Evolutionary conservation across 768 basidiomycete genomes (phyloP).

Genomic region (Dendrothele bispora): DNA sequence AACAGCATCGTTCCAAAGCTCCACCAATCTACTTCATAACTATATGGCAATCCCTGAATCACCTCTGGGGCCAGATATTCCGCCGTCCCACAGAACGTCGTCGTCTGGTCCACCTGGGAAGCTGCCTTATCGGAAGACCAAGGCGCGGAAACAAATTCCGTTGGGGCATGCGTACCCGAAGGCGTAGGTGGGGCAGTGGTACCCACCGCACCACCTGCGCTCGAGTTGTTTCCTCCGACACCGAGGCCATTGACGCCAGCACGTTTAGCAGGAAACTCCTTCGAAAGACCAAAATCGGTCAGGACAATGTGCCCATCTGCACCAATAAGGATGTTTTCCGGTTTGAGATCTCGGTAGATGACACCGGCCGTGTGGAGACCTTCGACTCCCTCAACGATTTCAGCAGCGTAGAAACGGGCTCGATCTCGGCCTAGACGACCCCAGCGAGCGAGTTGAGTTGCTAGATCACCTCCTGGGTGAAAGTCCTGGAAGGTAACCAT

Average conservation of each 20-base stretch:
- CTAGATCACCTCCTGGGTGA: constrained; percentile 94
- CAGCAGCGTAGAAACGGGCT: constrained; percentile 95
- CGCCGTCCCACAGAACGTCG: constrained; percentile 93
- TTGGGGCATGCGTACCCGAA: too few relatives aligned
- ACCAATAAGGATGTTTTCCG: constrained; percentile 95
- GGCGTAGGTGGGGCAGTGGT: too few relatives aligned
- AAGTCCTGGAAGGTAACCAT: constrained; percentile 64
- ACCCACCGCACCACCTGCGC: too few relatives aligned
- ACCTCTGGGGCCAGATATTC: constrained; percentile 98
- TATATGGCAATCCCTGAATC: constrained; percentile 86
- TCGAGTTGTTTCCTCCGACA: too few relatives aligned
- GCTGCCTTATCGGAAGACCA: not conserved
- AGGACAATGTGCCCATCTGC: constrained; percentile 94
- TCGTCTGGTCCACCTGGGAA: constrained; percentile 65
- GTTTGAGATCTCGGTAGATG: constrained; percentile 97
- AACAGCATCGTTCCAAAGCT: constrained; percentile 96
- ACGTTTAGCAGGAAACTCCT: constrained; percentile 90
- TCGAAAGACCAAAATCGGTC: constrained; percentile 95
- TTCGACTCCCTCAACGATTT: constrained; percentile 96
- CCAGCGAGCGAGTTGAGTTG: constrained; percentile 96
- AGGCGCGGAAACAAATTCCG: constrained; percentile 61
- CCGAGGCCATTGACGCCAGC: too few relatives aligned
- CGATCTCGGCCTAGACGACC: constrained; percentile 91
- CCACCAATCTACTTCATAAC: constrained; percentile 98
- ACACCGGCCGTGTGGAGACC: constrained; percentile 92